These are phyloP conservation scores for Papiliotrema terrestris DNA, from an alignment of 1,284 basidiomycete genomes.

Conservation along the genomic window DNA sequence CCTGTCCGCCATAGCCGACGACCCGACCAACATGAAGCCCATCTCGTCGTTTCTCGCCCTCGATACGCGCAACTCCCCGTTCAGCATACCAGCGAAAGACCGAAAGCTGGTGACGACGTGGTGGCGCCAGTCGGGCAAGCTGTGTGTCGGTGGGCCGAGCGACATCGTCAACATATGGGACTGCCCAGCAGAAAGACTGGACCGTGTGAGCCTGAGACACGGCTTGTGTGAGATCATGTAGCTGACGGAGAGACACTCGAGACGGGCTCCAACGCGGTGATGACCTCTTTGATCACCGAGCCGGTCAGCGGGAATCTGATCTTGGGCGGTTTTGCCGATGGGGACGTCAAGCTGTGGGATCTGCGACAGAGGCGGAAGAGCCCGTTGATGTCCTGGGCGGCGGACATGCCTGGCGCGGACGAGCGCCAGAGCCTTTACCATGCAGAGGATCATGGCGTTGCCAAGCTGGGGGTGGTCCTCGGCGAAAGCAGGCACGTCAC, in stretches of 20 bases:
- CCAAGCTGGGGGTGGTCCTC: conserved; percentile 27
- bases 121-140: conserved; percentile 29
- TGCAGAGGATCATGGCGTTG: neutral
- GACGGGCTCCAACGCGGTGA: conserved; percentile 12
- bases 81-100: neutral
- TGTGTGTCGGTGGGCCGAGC: conserved; percentile 26
- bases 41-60: conserved; percentile 32
- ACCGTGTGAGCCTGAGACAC: conserved; percentile 16
- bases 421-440: neutral
- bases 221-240: neutral
- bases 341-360: conserved; percentile 31
- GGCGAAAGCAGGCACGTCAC: conserved; percentile 32
- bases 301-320: conserved; percentile 32
- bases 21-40: conserved; percentile 17
- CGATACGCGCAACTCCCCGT: conserved; percentile 9
- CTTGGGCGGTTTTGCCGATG: conserved; percentile 23
- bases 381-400: conserved; percentile 20
- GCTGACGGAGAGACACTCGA: conserved; percentile 13
- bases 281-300: conserved; percentile 31
- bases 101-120: conserved; percentile 24
- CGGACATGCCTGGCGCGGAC: neutral
- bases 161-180: conserved; percentile 35
- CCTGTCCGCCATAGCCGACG: conserved; percentile 19
- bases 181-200: conserved; percentile 31
- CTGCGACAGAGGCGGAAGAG: conserved; percentile 16